Evolutionary conservation across 495 filamentous ascomycete genomes (phyloP).

Genomic region (Penicillium antarcticum): DNA sequence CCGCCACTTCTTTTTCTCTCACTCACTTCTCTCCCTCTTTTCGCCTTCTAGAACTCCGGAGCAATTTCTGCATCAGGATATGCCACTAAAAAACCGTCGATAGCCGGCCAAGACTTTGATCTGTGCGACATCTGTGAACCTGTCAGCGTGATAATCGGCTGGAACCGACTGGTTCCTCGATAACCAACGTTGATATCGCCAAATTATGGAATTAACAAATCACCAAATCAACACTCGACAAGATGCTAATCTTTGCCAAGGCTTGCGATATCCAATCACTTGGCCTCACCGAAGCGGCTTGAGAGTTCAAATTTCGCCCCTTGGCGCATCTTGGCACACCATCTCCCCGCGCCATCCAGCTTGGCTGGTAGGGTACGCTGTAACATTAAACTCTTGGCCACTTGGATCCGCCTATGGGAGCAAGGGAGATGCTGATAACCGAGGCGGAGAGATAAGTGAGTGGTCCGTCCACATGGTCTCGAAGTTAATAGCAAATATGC

Average conservation of each 20-base stretch:
- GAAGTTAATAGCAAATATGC: neutral
- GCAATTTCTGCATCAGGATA: constrained; percentile 10
- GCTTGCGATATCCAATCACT: constrained; percentile 6
- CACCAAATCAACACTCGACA: neutral
- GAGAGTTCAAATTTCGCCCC: neutral
- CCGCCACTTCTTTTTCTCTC: neutral
- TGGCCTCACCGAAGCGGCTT: neutral
- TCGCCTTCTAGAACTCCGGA: constrained; percentile 5
- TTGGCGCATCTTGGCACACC: neutral
- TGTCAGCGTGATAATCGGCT: constrained; percentile 3
- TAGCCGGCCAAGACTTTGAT: constrained; percentile 12
- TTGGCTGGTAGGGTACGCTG: constrained; percentile 5
- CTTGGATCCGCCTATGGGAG: neutral
- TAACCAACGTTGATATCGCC: neutral
- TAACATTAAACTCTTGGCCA: constrained; percentile 2
- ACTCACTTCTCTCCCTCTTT: neutral
- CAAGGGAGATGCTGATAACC: neutral
- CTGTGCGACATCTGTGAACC: neutral
- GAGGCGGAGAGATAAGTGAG: constrained; percentile 3
- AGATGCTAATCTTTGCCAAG: constrained; percentile 13
- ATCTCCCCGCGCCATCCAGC: constrained; percentile 3
- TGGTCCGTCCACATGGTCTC: neutral
- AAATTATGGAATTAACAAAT: neutral
- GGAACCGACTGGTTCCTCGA: neutral
- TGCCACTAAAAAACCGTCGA: constrained; percentile 9